These are phyloP conservation scores for Vicia villosa DNA, from an alignment of 306 rosid genomes.

Conservation along the genomic window DNA sequence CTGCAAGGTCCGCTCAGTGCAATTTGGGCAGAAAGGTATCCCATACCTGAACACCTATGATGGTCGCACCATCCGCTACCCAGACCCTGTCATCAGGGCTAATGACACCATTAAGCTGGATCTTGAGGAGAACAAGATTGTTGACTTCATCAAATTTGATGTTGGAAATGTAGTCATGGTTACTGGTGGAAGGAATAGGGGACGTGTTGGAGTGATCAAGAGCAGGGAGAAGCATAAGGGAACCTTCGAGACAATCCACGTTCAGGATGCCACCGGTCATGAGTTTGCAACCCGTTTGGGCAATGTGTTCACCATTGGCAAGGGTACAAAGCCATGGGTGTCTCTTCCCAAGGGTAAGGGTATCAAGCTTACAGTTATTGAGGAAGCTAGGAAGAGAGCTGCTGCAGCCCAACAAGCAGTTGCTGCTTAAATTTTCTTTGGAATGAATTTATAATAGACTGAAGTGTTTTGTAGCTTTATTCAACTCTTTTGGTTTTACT, in stretches of 20 bases:
- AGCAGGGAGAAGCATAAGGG: slow-evolving; percentile 14
- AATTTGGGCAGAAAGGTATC: slow-evolving; percentile 81
- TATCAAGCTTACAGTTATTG: slow-evolving; percentile 73
- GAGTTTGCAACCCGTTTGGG: slow-evolving; percentile 72
- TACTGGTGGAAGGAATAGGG: slow-evolving; percentile 74
- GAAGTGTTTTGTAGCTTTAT: not conserved
- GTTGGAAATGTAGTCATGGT: slow-evolving; percentile 85
- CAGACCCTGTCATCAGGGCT: slow-evolving; percentile 79
- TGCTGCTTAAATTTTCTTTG: slow-evolving; percentile 44
- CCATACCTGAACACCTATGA: slow-evolving; percentile 81
- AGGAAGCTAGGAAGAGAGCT: slow-evolving; percentile 73
- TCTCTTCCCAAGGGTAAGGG: slow-evolving; percentile 86
- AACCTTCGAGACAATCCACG: not conserved
- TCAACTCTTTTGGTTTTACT: not conserved
- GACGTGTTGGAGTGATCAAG: slow-evolving; percentile 35
- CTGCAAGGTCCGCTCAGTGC: slow-evolving; percentile 78
- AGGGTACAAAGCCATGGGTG: slow-evolving; percentile 70
- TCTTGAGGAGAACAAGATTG: slow-evolving; percentile 64
- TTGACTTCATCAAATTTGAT: slow-evolving; percentile 73
- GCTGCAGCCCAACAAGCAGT: slow-evolving; percentile 58
- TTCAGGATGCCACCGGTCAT: slow-evolving; percentile 58
- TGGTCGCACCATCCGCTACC: slow-evolving; percentile 87
- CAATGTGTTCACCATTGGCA: slow-evolving; percentile 72
- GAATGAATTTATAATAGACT: not conserved
- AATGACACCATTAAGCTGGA: slow-evolving; percentile 86